These are phyloP conservation scores for Davidsoniella eucalypti DNA, from an alignment of 2,329 filamentous ascomycete genomes.

Conservation along the genomic window DNA sequence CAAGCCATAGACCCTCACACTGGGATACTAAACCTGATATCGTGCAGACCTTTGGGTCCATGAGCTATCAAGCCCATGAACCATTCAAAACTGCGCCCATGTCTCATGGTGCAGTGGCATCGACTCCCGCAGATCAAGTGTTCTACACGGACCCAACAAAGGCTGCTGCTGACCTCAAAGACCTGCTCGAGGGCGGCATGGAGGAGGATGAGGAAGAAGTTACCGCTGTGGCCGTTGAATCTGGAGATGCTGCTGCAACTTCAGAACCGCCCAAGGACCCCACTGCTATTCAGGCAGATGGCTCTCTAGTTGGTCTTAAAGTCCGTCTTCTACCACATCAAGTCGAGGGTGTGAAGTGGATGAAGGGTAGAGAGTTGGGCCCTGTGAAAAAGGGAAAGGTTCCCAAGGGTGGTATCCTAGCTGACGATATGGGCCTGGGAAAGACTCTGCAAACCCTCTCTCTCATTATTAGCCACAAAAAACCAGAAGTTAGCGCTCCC, in stretches of 20 bases:
- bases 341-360: conserved; percentile 86
- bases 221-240: neutral
- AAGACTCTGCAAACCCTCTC: conserved; percentile 93
- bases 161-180: conserved; percentile 63
- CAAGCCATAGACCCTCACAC: conserved; percentile 25
- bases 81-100: conserved; percentile 9
- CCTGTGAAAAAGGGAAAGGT: conserved; percentile 64
- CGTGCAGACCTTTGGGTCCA: conserved; percentile 9
- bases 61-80: conserved; percentile 4
- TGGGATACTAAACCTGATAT: neutral
- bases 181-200: conserved; percentile 64
- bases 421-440: conserved; percentile 92
- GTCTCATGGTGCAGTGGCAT: conserved; percentile 7
- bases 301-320: conserved; percentile 57
- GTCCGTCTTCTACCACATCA: conserved; percentile 88
- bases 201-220: conserved; percentile 46
- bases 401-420: conserved; percentile 84
- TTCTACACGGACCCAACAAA: conserved; percentile 55
- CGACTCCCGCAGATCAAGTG: conserved; percentile 19
- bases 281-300: conserved; percentile 15
- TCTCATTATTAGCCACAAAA: conserved; percentile 68
- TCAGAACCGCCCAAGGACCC: neutral
- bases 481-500: conserved; percentile 29
- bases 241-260: neutral
- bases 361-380: conserved; percentile 81